Percentiles rank a stretch among this genome's conserved stretches.
Conservation (phyloP, 225 moss, liverwort and hornwort species). For the Polytrichum formosum region DNA sequence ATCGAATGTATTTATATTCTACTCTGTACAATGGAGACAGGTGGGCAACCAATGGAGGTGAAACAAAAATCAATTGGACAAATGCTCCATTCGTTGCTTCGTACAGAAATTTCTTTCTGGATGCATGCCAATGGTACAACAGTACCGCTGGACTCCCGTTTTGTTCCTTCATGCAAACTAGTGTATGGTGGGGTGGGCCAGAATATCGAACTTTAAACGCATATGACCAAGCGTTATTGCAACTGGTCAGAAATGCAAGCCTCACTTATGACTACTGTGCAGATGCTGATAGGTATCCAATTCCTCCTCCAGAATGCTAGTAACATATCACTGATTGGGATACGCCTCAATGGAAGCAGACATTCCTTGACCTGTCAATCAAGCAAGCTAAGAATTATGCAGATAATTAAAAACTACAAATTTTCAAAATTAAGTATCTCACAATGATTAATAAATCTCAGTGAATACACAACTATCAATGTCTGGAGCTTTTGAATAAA, state of each 20-base stretch:
- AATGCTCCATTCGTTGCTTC: slow-evolving; percentile 27
- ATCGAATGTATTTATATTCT: slow-evolving; percentile 19
- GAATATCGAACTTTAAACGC: slow-evolving; percentile 4
- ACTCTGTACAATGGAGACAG: slow-evolving; percentile 31
- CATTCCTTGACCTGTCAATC: too few relatives aligned
- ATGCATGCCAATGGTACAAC: slow-evolving; percentile 17
- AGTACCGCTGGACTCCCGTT: slow-evolving; percentile 6
- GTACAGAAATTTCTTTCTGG: slow-evolving; percentile 21
- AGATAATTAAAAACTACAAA: too few relatives aligned
- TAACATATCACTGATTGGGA: too few relatives aligned
- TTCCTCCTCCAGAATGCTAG: slow-evolving; percentile 30
- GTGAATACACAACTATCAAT: too few relatives aligned
- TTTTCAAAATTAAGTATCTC: too few relatives aligned
- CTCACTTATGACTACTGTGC: slow-evolving; percentile 37
- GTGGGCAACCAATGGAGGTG: slow-evolving; percentile 49
- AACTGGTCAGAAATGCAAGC: slow-evolving; percentile 17
- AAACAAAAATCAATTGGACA: slow-evolving; percentile 22
- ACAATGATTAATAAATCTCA: too few relatives aligned
- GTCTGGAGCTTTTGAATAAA: too few relatives aligned
- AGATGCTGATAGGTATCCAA: slow-evolving; percentile 22
- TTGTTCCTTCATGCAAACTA: not conserved
- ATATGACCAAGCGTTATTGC: slow-evolving; percentile 8
- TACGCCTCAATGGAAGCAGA: too few relatives aligned
- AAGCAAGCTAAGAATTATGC: too few relatives aligned
- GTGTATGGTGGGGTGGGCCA: slow-evolving; percentile 18